Base-by-base conservation (phyloP, 2,329 filamentous ascomycete species). In the Sclerotiophoma versabilis region DNA sequence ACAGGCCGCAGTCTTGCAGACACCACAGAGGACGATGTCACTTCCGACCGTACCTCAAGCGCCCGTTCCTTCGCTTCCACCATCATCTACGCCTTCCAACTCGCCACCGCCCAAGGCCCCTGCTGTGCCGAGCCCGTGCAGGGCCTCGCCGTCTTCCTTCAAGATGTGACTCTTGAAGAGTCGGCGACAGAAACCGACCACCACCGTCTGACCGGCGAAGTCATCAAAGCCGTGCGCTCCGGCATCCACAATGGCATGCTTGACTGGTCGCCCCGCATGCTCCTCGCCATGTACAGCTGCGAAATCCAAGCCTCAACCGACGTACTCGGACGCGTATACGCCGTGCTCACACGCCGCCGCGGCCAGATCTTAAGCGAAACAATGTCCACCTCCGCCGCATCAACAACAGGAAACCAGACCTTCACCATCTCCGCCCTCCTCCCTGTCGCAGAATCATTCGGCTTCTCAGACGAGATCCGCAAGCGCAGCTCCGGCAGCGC, bases 251-350 rank as follows among this genome's bases (percentile, higher is more conserved):
- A 88, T 60, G 93, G 88, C 19, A 96, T 98, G 80, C 81, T 97
- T 15, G 95, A 98, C 80, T 99, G 95, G 95, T 93, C 89, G 32
- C 91, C 95, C 0, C 87, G 95, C n/a, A 85, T 99, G 63, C 86
- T 98, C 79, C 86, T 99, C 37, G 95, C 95, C 45, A 98, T 98
- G 92, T 99, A 99, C 80, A 92, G 87, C 49, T 96, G 93, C 74
- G 95, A 98, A 74, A 98, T 99, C 68, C 95, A 98, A 82, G 92
- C 93, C 25, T 93, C 91, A 19, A 93, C 93, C 67, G 95, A 98
- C 76, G 95, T 98, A 34, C 86, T 99, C 5, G 95, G 95, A 19
- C 88, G 92, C 25, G 95, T 98, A 27, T 99, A 99, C 81, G 91
- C 91, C 63, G 93, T 98, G n/a, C 87, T 99, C n/a, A 97, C 93